Percentiles rank a stretch among this genome's conserved stretches.
phyloP scores from a whole-genome alignment of 1,139 yeast genomes.

The Geotrichum siamense region DNA sequence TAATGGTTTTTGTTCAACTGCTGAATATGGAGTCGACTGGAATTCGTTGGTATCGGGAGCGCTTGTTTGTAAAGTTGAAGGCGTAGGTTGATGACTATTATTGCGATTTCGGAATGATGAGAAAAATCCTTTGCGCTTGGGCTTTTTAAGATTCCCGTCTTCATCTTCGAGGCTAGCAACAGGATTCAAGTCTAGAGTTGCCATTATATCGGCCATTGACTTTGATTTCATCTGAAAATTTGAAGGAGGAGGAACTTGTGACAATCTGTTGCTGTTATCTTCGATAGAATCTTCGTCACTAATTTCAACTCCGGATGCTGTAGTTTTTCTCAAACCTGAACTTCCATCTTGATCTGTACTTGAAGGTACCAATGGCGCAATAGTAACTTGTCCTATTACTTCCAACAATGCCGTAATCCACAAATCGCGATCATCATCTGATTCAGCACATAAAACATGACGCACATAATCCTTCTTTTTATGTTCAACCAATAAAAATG shows the following conservation, averaged over 20 bases:
- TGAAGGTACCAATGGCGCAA: neutral
- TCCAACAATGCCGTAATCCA: slow-evolving; percentile 64
- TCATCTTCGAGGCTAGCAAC: slow-evolving; percentile 19
- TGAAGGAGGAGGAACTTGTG: slow-evolving; percentile 5
- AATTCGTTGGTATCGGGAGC: slow-evolving; percentile 7
- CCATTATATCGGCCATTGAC: neutral
- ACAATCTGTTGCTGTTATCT: neutral
- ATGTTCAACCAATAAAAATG: slow-evolving; percentile 63
- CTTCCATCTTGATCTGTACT: neutral
- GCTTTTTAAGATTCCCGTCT: slow-evolving; percentile 38
- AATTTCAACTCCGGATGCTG: neutral
- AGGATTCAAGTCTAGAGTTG: slow-evolving; percentile 11
- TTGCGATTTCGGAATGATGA: slow-evolving; percentile 43
- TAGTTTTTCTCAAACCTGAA: neutral
- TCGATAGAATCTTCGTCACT: neutral
- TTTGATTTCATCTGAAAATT: neutral
- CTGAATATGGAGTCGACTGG: slow-evolving; percentile 19
- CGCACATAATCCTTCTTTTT: slow-evolving; percentile 50
- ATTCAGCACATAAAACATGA: slow-evolving; percentile 77
- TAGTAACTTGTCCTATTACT: slow-evolving; percentile 26
- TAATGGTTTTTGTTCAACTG: slow-evolving; percentile 16
- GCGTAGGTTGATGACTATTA: neutral
- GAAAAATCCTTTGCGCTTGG: slow-evolving; percentile 52
- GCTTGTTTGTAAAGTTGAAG: neutral
- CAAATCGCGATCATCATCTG: slow-evolving; percentile 66